Evolutionary conservation across 2,329 filamentous ascomycete species (phyloP), one percentile per base, ranked within the genome.

Genomic region (Ophiocordyceps camponoti-saundersi): DNA sequence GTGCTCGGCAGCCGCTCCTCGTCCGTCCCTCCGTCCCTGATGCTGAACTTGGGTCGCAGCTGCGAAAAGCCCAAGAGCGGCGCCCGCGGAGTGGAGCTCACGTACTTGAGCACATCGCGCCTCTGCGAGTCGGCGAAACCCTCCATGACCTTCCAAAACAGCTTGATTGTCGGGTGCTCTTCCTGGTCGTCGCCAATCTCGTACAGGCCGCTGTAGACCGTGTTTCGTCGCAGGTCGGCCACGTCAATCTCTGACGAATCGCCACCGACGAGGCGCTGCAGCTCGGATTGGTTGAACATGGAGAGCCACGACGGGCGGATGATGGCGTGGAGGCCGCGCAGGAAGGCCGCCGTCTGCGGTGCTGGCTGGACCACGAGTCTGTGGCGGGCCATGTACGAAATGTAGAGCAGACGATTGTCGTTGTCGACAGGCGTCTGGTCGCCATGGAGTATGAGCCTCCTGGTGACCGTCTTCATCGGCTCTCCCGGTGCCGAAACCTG

Each of bases 201-300:
- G 60, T 96, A 98, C 0, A 93, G 71, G 1, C 92, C 92, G 46
- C 85, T 85, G 61, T 96, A 98, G 2, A 77, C 64, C 0, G 92
- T 96, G 64, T 96, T 85, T 47, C 71, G 71, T 22, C 89, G 79
- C 40, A 96, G 72, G 60, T 98, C 92, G 26, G 83, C 78, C 34
- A 98, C 74, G 57, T 95, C 83, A 49, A 98, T 93, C 51, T 85
- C 80, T 11, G 81, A 81, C 26, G 80, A 82, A 55, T 94, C 88
- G 42, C 92, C 92, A 46, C 88, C 86, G 16, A 98, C 84, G 6
- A 98, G 79, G 1, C 86, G 92, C 65, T 96, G 92, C 5, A 98
- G 74, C 61, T 98, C 92, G 3, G 79, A 79, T 61, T 95, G 90
- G 62, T 98, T 98, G 70, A 98, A 98, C 92, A 98, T 96, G 56